phyloP scores from a whole-genome alignment of 1,139 yeast species.

The Geotrichum australiense region DNA sequence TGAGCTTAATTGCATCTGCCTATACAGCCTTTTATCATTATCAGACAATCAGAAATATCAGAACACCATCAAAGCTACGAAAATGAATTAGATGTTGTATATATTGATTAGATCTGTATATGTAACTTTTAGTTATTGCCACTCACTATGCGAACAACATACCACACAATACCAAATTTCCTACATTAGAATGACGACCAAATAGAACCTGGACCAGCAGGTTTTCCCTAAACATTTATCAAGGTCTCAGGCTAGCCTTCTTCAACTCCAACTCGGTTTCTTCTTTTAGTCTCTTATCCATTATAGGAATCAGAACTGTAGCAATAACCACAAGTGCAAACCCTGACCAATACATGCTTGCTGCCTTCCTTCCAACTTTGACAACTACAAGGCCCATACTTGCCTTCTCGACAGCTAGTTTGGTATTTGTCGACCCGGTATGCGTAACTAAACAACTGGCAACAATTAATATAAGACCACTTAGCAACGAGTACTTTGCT shows the following conservation, averaged over 20 bases:
- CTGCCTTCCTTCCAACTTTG: slow-evolving; percentile 47
- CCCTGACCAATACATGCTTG: slow-evolving; percentile 55
- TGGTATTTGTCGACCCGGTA: slow-evolving; percentile 34
- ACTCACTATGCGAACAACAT: no score
- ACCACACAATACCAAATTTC: no score
- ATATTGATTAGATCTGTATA: no score
- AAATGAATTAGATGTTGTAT: no score
- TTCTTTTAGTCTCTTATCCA: slow-evolving; percentile 2
- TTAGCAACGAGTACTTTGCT: background rate
- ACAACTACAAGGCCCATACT: slow-evolving; percentile 47
- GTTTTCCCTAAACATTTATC: no score
- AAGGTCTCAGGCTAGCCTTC: slow-evolving; percentile 3
- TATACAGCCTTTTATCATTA: no score
- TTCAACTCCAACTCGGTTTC: slow-evolving; percentile 3
- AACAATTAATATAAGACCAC: slow-evolving; percentile 3
- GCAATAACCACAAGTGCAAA: slow-evolving; percentile 40
- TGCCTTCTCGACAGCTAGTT: slow-evolving; percentile 41
- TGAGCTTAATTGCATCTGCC: no score
- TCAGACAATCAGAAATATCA: no score
- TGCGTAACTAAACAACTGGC: slow-evolving; percentile 3
- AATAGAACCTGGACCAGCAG: no score
- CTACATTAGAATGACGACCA: no score
- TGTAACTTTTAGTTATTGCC: no score
- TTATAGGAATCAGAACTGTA: background rate
- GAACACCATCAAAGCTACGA: no score